Base-by-base conservation (phyloP, 2,329 filamentous ascomycete genomes). In the Emergomyces africanus region DNA sequence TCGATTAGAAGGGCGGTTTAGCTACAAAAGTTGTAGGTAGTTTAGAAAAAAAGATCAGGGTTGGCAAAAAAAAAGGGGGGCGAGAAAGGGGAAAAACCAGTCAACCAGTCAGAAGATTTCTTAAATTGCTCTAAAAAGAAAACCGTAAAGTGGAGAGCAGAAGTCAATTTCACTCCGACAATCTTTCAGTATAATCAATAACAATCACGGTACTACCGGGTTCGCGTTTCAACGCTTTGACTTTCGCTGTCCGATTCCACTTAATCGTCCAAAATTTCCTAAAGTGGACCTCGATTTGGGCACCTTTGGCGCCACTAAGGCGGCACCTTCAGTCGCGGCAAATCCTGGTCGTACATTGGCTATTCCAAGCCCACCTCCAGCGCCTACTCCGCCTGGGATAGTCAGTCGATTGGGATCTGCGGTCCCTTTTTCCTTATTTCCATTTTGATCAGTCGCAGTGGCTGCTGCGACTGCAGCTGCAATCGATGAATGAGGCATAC, bases 261-360 rank as follows among this genome's bases (percentile, higher is more conserved):
- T 85, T 54, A 90, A 72, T 59, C 87, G 78, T 5, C 86, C 85
- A 69, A 90, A 83, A 67, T 88, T 85, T 5, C 85, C 83, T 46
- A 90, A 72, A 51, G 84, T 82, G 9, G 81, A 80, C 66, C 81
- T 81, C 49, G 79, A 80, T 72, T 87, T 88, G 6, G 61, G 61
- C n/a, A 62, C 61, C 39, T 69, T 69, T 35, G 64, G 53, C 50
- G 58, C n/a, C 9, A 33, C 50, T 9, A 23, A 42, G 20, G 57
- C 48, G n/a, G 66, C 66, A 74, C 75, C 42, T 67, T 76, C 62
- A 37, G 60, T 59, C 5, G 62, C 20, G 10, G 48, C 50, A 54
- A 35, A 57, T 30, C 44, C 51, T 12, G 10, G 23, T 33, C 58
- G 44, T 41, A n/a, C 10, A 33, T 55, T 41, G 35, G 28, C 15